A percentile compares a stretch with the other conserved stretches of the same genome.
Evolutionary conservation across 768 basidiomycete genomes (phyloP).

Genomic region (Auriscalpium orientale): DNA sequence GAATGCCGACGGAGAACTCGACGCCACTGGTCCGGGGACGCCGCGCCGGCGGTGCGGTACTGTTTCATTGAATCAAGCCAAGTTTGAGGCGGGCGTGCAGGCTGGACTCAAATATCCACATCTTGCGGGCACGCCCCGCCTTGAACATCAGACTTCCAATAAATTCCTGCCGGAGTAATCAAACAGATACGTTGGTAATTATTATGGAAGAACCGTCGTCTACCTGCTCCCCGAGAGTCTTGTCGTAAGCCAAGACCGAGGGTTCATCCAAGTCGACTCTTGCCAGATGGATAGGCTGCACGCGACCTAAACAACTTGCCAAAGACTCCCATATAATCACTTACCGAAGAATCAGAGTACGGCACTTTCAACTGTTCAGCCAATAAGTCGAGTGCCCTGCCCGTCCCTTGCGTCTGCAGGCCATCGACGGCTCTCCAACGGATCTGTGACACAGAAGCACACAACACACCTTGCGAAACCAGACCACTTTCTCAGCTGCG

Average conservation of each 20-base stretch:
- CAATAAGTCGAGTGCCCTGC: conserved; percentile 56
- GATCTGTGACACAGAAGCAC: background rate
- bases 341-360: conserved; percentile 25
- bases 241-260: conserved; percentile 38
- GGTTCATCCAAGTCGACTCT: conserved; percentile 21
- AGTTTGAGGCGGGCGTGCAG: no score
- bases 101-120: no score
- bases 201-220: conserved; percentile 40
- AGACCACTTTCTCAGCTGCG: conserved; percentile 41
- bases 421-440: background rate
- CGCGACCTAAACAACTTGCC: background rate
- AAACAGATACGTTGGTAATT: background rate
- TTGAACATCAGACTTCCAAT: no score
- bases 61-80: no score
- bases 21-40: no score
- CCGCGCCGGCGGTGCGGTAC: no score
- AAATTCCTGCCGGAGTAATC: no score
- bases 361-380: conserved; percentile 29
- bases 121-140: no score
- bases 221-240: conserved; percentile 39
- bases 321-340: conserved; percentile 11
- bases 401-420: conserved; percentile 43
- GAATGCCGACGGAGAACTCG: no score
- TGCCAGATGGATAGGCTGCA: conserved; percentile 37
- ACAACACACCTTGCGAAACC: conserved; percentile 61